Evolutionary conservation across 371 early-diverging fungal species (phyloP).

Genomic region (Mucor velutinosus): DNA sequence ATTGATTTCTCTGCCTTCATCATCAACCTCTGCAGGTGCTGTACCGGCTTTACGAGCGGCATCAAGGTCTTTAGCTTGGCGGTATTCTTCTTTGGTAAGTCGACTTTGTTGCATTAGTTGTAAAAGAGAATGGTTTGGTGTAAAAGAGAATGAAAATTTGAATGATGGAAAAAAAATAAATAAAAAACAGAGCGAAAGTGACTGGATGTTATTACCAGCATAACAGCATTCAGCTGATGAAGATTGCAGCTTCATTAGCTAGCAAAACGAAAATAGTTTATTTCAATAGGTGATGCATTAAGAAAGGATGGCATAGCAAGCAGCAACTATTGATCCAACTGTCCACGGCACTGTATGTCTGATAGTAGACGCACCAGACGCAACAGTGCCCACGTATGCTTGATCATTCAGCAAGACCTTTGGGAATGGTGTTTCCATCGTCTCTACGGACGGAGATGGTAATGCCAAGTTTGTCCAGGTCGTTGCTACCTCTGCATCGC

Average conservation of each 20-base stretch:
- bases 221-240: no score
- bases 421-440: neutral
- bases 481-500: neutral
- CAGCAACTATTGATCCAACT: neutral
- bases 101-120: slow-evolving; percentile 37
- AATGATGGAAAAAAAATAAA: no score
- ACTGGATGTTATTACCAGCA: no score
- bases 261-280: no score
- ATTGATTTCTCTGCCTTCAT: slow-evolving; percentile 94
- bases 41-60: slow-evolving; percentile 91
- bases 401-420: neutral
- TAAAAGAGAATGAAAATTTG: no score
- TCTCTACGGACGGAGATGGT: neutral
- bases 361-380: neutral
- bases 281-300: no score
- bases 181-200: no score
- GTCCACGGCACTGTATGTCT: neutral
- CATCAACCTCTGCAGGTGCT: slow-evolving; percentile 88
- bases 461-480: neutral
- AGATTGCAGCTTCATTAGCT: no score
- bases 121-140: no score
- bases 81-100: slow-evolving; percentile 85
- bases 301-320: neutral
- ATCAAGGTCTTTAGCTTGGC: slow-evolving; percentile 84
- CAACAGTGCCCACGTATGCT: neutral